Percentiles rank a stretch among this genome's conserved stretches.
phyloP scores from a whole-genome alignment of 1,284 basidiomycete species.

The Papiliotrema terrestris region DNA sequence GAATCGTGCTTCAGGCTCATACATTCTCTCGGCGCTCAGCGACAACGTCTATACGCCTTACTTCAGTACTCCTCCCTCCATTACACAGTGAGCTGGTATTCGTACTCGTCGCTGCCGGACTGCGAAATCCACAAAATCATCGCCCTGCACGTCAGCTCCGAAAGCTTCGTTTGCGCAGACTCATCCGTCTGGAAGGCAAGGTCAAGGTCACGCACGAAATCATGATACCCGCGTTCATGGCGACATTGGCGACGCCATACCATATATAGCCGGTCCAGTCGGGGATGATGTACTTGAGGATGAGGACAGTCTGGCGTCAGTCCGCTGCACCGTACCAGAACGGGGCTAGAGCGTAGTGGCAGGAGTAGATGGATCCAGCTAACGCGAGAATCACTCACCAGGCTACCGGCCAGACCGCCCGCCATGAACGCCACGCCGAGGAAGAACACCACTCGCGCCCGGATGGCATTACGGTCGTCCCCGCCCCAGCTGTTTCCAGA shows the following conservation, averaged over 20 bases:
- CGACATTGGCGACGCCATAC: constrained; percentile 92
- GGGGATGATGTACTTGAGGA: constrained; percentile 85
- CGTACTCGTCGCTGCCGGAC: constrained; percentile 49
- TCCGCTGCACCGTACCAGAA: background rate
- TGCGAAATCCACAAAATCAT: constrained; percentile 50
- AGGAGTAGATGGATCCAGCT: background rate
- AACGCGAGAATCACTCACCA: constrained; percentile 58
- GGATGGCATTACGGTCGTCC: constrained; percentile 79
- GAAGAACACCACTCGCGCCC: constrained; percentile 84
- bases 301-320: constrained; percentile 67
- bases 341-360: background rate
- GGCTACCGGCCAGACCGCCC: constrained; percentile 87
- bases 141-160: constrained; percentile 28
- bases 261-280: constrained; percentile 77
- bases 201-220: constrained; percentile 51
- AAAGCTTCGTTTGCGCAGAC: too few relatives aligned
- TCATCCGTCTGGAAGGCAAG: background rate
- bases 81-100: constrained; percentile 50
- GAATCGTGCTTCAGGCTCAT: too few relatives aligned
- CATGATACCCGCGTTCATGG: constrained; percentile 89
- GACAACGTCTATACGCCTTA: too few relatives aligned
- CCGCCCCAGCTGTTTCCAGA: constrained; percentile 54
- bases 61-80: too few relatives aligned
- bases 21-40: too few relatives aligned
- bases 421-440: constrained; percentile 96